Evolutionary conservation across 1,139 yeast species (phyloP), one percentile per base, ranked within the genome.

Genomic region (Oligophagozyma castellii): DNA sequence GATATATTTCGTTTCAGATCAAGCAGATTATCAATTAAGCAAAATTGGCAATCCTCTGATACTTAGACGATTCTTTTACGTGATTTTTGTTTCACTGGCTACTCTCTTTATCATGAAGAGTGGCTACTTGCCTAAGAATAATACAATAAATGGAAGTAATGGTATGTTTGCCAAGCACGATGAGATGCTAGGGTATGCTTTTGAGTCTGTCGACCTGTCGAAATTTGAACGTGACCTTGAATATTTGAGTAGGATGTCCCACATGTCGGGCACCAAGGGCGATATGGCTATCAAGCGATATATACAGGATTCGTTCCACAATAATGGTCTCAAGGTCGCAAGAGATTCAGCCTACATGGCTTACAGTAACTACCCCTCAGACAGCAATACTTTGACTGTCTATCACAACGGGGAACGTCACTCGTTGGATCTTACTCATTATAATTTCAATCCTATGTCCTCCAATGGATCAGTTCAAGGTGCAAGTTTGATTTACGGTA

Each of bases 211-310:
- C 15, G 75, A 73, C 41, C 51, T 63, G 4, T 65, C 67, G 11
- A 51, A 65, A 23, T 61, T 89, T 58, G 73, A 73, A 45, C 76
- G 73, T 35, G 73, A 76, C 35, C 51, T 81, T 38, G 80, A 81
- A 43, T 84, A 83, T 46, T 51, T 89, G 21, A 72, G 92, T 18
- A 71, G 84, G 2, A 72, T 86, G 73, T 89, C 94, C 1, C 96
- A 84, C 50, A 56, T 76, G 40, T 73, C 95, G 0, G 96, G 96
- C 2, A 75, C 95, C 2, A 69, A 71, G 11, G 96, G 94, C 11
- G 95, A 84, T 50, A 54, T 73, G 36, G 67, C 86, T 0, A 56
- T 83, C 22, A 74, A 83, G 1, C 64, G 65, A 36, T 83, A 76
- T 48, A 61, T 84, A 12, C 63, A 70, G 36, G 63, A 65, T 12